Conservation (phyloP, 306 rosid species). For the Lablab purpureus region DNA sequence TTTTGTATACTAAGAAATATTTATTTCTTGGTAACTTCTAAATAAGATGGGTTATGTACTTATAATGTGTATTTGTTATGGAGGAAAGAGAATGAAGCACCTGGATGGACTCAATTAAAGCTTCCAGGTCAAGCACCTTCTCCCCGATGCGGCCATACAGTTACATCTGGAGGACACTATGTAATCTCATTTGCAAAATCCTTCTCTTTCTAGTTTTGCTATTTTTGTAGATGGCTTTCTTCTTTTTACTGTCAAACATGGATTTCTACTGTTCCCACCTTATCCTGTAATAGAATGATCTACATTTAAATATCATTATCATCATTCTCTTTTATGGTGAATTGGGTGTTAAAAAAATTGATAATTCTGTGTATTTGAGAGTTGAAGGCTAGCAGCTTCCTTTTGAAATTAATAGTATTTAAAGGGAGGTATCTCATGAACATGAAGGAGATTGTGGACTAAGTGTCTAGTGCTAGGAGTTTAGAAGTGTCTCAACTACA, state of each 20-base stretch:
- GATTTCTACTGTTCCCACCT: conserved; percentile 13
- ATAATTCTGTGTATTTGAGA: not conserved
- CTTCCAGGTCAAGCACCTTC: conserved; percentile 99
- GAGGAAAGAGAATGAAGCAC: conserved; percentile 91
- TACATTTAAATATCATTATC: conserved; percentile 10
- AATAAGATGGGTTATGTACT: conserved; percentile 40
- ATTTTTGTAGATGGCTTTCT: conserved; percentile 19
- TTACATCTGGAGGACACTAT: conserved; percentile 86
- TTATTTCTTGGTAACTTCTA: conserved; percentile 24
- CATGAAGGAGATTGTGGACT: not conserved
- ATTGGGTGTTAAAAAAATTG: not conserved
- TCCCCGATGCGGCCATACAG: conserved; percentile 90
- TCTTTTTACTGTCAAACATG: conserved; percentile 25
- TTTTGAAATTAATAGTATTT: not conserved
- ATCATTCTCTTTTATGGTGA: conserved; percentile 21
- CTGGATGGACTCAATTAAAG: conserved; percentile 97
- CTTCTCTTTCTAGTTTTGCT: conserved; percentile 30
- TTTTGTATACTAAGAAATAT: conserved; percentile 13
- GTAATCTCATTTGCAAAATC: conserved; percentile 58
- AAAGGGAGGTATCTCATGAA: not conserved
- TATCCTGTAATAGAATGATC: conserved; percentile 21
- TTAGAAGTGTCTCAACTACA: not conserved
- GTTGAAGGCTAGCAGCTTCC: not conserved
- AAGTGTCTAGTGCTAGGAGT: not conserved
- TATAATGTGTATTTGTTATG: conserved; percentile 65